Base-by-base conservation (phyloP, 2,329 filamentous ascomycete genomes). In the Monilinia polystroma region DNA sequence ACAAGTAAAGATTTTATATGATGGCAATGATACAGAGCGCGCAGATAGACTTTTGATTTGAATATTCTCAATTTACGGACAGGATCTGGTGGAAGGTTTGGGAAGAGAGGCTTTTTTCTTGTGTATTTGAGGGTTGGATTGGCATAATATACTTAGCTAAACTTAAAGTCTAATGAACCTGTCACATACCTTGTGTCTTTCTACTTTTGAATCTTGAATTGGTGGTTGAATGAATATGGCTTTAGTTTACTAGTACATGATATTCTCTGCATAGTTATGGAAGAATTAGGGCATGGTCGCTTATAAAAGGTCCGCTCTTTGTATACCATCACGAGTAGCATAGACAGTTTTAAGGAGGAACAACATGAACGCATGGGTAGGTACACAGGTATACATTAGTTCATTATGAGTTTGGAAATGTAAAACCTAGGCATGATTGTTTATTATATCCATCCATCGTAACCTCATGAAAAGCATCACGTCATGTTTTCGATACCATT, bases 81-180 rank as follows among this genome's bases (percentile, higher is more conserved):
- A 12, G 58, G n/a, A 51, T 62, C 51, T 49, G 58, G 14, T 41
- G 45, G 32, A 52, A 10, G 45, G 45, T 38, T 26, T 51, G n/a
- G 58, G 45, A 26, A 10, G 11, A 14, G 29, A 51, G 29, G 18
- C 12, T 35, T 59, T 60, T 62, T 59, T 51, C 29, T 38, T 38
- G 45, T 62, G 45, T 51, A 51, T 62, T 62, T 20, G 58, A 62
- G 58, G 45, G 23, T 38, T 49, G 45, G 45, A 62, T 51, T 38
- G 45, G 58, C 32, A 62, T 38, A 62, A 51, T 62, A 62, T 38
- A 62, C 45, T 51, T 62, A 41, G 58, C 47, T 51, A 7, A 62
- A 62, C 45, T 62, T 51, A 62, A 62, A 62, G 58, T 62, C 32
- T 62, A 62, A 62, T 62, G 58, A 62, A 62, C 58, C 23, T 52